A percentile compares a stretch with the other conserved stretches of the same genome.
Evolutionary conservation across 345 rosid genomes (phyloP).

Genomic region (Anastatica hierochuntica): DNA sequence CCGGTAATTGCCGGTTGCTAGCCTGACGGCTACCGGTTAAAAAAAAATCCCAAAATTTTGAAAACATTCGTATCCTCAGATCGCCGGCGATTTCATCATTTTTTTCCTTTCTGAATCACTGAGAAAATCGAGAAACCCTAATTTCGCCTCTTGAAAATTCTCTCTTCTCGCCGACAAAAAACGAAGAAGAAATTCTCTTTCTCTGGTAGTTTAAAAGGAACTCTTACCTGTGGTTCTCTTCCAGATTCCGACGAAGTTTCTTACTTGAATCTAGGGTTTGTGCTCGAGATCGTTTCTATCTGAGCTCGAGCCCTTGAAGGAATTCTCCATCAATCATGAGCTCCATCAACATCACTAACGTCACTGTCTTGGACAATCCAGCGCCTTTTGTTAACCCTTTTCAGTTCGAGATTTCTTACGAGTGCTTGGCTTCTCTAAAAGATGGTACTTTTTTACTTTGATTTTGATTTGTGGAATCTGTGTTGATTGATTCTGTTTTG

Average conservation of each 20-base stretch:
- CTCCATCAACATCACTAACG: constrained; percentile 83
- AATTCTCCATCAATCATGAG: constrained; percentile 32
- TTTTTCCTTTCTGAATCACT: neutral
- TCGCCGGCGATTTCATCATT: neutral
- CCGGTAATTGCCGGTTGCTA: neutral
- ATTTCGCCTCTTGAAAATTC: neutral
- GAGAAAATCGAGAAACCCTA: too few species aligned
- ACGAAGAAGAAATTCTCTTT: too few species aligned
- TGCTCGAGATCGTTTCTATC: neutral
- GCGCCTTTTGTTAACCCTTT: constrained; percentile 69
- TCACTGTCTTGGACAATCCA: constrained; percentile 77
- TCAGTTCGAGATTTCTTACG: constrained; percentile 91
- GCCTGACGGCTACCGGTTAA: neutral
- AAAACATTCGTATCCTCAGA: neutral
- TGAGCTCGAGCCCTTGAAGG: neutral
- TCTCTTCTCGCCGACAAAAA: too few species aligned
- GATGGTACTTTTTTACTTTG: constrained; percentile 39
- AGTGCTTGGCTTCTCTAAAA: constrained; percentile 82
- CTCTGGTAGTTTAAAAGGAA: too few species aligned
- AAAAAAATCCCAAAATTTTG: too few species aligned
- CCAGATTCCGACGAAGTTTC: constrained; percentile 1
- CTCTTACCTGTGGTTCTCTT: neutral
- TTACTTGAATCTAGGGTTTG: constrained; percentile 21
- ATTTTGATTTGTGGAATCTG: neutral
- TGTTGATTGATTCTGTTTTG: neutral